Evolutionary conservation across 2,329 filamentous ascomycete genomes (phyloP).

Genomic region (Didymella segeticola): DNA sequence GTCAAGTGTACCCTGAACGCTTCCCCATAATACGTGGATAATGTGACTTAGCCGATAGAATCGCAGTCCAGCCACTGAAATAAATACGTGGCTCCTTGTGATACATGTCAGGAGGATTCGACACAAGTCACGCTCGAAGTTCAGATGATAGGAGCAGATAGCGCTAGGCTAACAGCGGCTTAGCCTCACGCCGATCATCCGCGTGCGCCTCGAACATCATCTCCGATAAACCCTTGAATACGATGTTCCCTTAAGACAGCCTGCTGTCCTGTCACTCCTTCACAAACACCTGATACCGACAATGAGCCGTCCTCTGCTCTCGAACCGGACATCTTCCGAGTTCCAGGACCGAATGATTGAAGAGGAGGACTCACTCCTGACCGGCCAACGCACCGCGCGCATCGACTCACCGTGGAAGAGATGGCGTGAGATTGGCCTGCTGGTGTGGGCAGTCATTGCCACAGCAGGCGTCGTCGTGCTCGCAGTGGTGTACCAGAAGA

Average conservation of each 20-base stretch:
- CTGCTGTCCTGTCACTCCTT: conserved; percentile 21
- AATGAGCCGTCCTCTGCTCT: conserved; percentile 58
- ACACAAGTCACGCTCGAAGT: conserved; percentile 13
- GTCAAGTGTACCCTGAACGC: no score
- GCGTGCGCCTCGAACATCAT: conserved; percentile 8
- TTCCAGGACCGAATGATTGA: conserved; percentile 59
- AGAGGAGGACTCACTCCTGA: conserved; percentile 69
- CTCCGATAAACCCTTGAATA: conserved; percentile 10
- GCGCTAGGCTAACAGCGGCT: conserved; percentile 17
- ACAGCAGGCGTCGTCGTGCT: conserved; percentile 80
- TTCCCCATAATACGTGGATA: no score
- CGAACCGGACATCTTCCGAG: conserved; percentile 63
- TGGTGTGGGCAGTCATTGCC: conserved; percentile 82
- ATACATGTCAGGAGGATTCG: background rate
- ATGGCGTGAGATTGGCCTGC: conserved; percentile 78
- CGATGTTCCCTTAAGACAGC: conserved; percentile 14
- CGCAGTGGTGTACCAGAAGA: conserved; percentile 78
- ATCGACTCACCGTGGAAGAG: conserved; percentile 54
- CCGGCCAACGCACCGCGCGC: conserved; percentile 56
- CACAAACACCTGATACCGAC: background rate
- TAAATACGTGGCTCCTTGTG: background rate
- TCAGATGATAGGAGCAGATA: conserved; percentile 21
- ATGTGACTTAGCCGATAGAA: no score
- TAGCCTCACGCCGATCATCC: conserved; percentile 23
- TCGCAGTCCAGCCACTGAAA: no score